Percentiles rank a stretch among this genome's conserved stretches.
These are phyloP conservation scores for Sphagnum contortum DNA, from an alignment of 225 moss, liverwort and hornwort genomes.

Conservation along the genomic window DNA sequence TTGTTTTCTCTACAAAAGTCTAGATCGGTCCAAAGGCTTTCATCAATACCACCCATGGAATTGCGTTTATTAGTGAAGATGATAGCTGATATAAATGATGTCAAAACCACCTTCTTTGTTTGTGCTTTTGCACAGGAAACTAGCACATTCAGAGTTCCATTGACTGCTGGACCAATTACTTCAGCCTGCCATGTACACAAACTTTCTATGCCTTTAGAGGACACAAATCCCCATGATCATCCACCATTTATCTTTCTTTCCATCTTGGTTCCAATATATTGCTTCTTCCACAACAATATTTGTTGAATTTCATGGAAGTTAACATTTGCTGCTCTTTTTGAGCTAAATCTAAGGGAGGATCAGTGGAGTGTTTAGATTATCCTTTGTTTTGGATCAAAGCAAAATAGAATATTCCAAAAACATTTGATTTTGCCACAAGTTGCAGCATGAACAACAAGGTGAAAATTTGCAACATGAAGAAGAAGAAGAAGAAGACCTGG, in stretches of 20 bases:
- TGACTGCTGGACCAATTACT: constrained; percentile 50
- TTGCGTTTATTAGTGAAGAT: constrained; percentile 14
- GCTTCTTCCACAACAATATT: too few species aligned
- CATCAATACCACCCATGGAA: constrained; percentile 42
- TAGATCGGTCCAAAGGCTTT: constrained; percentile 63
- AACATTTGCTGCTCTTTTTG: too few species aligned
- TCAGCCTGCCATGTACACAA: constrained; percentile 26
- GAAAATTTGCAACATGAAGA: not conserved
- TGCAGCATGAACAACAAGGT: too few species aligned
- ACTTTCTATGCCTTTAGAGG: not conserved
- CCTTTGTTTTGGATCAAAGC: not conserved
- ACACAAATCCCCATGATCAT: not conserved
- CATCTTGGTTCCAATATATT: too few species aligned
- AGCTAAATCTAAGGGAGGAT: too few species aligned
- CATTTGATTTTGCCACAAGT: not conserved
- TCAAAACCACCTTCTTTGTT: constrained; percentile 52
- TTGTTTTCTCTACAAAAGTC: constrained; percentile 31
- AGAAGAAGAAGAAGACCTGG: constrained; percentile 22
- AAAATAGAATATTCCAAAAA: too few species aligned
- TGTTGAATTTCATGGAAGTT: too few species aligned
- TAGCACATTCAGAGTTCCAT: constrained; percentile 68
- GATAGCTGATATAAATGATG: constrained; percentile 64
- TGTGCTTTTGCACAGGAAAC: constrained; percentile 43
- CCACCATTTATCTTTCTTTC: not conserved
- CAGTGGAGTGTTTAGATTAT: not conserved